Evolutionary conservation across 352 stramenopile genomes (phyloP).

Genomic region (Phytophthora fragariaefolia): DNA sequence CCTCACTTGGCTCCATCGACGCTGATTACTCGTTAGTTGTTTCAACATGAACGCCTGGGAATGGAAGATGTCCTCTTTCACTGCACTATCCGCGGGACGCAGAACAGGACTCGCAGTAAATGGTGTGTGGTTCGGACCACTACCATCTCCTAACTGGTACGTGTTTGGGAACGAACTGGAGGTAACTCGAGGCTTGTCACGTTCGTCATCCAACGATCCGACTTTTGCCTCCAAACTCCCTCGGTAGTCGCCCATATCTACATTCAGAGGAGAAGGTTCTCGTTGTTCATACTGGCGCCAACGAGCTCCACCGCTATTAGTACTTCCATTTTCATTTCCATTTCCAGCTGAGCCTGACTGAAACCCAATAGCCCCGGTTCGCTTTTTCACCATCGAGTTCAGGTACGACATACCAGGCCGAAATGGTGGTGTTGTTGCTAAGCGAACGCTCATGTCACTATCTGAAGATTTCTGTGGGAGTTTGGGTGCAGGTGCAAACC

Average conservation of each 20-base stretch:
- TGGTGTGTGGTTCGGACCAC: conserved; percentile 44
- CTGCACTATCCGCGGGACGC: conserved; percentile 45
- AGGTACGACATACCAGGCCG: conserved; percentile 42
- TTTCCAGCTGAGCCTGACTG: conserved; percentile 48
- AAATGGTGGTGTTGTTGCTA: conserved; percentile 61
- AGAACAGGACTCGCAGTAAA: conserved; percentile 70
- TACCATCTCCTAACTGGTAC: conserved; percentile 56
- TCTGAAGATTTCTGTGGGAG: conserved; percentile 48
- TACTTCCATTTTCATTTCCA: conserved; percentile 41
- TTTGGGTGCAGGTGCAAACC: conserved; percentile 34
- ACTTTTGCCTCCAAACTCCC: conserved; percentile 45
- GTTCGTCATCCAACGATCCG: conserved; percentile 45
- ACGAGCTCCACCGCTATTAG: conserved; percentile 34
- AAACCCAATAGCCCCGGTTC: conserved; percentile 36
- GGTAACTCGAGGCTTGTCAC: conserved; percentile 44
- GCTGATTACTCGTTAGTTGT: conserved; percentile 92
- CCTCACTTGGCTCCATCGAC: conserved; percentile 96
- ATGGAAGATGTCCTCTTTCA: conserved; percentile 78
- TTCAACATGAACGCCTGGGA: conserved; percentile 79
- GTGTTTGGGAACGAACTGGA: conserved; percentile 72
- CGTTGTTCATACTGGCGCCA: conserved; percentile 54
- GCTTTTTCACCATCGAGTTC: conserved; percentile 55
- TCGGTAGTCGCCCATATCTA: conserved; percentile 43
- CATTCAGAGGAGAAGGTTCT: conserved; percentile 49
- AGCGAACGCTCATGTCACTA: conserved; percentile 47